These are phyloP conservation scores for Megacollybia marginata DNA, from an alignment of 768 basidiomycete genomes.

Conservation along the genomic window DNA sequence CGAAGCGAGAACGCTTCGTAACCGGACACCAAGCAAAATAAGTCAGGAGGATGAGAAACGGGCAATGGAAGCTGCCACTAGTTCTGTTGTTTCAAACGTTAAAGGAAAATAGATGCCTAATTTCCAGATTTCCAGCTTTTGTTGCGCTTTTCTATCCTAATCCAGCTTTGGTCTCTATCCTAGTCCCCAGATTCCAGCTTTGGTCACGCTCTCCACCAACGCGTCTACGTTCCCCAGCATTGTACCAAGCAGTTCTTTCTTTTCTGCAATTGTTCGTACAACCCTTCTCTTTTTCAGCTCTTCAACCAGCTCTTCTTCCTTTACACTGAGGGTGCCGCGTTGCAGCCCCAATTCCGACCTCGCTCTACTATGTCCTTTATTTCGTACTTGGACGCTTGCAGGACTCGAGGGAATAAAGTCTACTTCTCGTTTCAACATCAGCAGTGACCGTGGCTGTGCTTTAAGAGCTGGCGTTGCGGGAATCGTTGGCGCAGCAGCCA, in stretches of 20 bases:
- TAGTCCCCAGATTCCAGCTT: conserved; percentile 84
- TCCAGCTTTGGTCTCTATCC: conserved; percentile 22
- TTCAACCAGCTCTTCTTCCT: conserved; percentile 2
- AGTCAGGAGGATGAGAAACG: conserved; percentile 22
- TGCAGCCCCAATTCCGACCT: conserved; percentile 4
- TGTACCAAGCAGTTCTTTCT: conserved; percentile 70
- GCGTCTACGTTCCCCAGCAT: conserved; percentile 91
- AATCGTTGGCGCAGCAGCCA: conserved; percentile 16
- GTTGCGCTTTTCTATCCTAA: not conserved
- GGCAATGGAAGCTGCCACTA: conserved; percentile 9
- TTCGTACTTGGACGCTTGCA: conserved; percentile 33
- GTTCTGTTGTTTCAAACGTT: not conserved
- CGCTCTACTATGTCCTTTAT: conserved; percentile 5
- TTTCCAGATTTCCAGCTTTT: not conserved
- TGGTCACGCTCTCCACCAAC: conserved; percentile 79
- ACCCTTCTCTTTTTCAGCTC: conserved; percentile 7
- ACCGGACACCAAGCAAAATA: conserved; percentile 9
- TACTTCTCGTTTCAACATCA: conserved; percentile 64
- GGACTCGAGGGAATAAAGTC: conserved; percentile 73
- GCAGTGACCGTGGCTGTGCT: conserved; percentile 40
- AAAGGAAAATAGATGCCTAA: not conserved
- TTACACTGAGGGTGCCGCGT: not conserved
- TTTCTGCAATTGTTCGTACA: conserved; percentile 66
- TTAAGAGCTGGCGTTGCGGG: conserved; percentile 16
- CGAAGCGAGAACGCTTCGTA: conserved; percentile 45